Evolutionary conservation across 148 eudicot genomes (phyloP), one percentile per base, ranked within the genome.

Genomic region (Salicornia ramosissima): DNA sequence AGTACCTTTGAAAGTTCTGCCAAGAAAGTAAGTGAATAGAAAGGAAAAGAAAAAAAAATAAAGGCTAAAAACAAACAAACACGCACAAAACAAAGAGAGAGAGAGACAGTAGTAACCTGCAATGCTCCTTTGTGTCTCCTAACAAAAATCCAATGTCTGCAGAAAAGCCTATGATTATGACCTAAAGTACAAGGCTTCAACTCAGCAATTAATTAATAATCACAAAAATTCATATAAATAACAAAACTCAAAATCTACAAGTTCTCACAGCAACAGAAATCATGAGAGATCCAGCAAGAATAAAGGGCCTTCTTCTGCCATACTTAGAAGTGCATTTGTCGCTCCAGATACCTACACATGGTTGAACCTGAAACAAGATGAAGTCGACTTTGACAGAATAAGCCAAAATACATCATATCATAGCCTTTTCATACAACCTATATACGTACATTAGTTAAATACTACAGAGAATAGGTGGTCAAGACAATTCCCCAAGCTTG

Each of bases 341-440:
- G 79, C 98, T 94, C 98, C 98, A 94, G 52, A 94, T 94, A 73
- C 97, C 98, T 65, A 94, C 98, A 80, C 89, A 94, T 64, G 98
- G 98, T 90, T 93, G 98, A 78, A 93, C 98, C 98, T 93, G 87
- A 76, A 79, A 68, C 58, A 60, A 69, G 19, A 49, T 34, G 16
- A 52, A 30, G 26, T 59, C 10, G 56, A 39, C 28, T 22, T 51
- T 50, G 51, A 49, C 52, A 59, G 24, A 28, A 36, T 28, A 52
- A 39, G 54, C 49, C 39, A 45, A 34, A 40, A 30, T 47, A 22
- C 56, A 49, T 51, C 60, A 51, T 28, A 39, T 51, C 25, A 36
- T 13, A 31, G n/a, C 28, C 18, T 8, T 40, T 36, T 24, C 29
- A 2, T 6, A 36, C 28, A 39, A 51, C 40, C 31, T 9, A 16